Percentiles rank a stretch among this genome's conserved stretches.
Evolutionary conservation across 257 asterid species (phyloP).

Genomic region (Solanum chmielewskii): DNA sequence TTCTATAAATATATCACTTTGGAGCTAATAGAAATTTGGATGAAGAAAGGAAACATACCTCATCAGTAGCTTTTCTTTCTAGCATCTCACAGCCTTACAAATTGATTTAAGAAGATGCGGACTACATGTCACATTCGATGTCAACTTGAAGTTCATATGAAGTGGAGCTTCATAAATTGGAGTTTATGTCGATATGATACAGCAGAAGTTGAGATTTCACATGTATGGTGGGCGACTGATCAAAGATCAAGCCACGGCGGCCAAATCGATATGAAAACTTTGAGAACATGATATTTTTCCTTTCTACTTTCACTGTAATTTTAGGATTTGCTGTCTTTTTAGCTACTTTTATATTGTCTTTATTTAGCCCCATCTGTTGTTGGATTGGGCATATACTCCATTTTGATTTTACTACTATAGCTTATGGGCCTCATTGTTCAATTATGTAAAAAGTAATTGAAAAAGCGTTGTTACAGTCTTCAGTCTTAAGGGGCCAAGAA

Average conservation of each 20-base stretch:
- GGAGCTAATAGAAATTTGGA: not conserved
- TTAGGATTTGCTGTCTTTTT: not conserved
- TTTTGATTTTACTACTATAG: too few relatives aligned
- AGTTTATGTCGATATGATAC: not conserved
- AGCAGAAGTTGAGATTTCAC: not conserved
- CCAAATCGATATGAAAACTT: not conserved
- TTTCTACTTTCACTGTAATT: not conserved
- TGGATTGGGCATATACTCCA: not conserved
- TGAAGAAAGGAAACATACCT: not conserved
- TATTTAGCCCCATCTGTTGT: not conserved
- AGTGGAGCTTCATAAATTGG: not conserved
- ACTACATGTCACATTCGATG: not conserved
- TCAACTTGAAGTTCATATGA: not conserved
- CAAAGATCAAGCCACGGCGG: not conserved
- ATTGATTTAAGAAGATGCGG: not conserved
- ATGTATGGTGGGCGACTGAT: not conserved
- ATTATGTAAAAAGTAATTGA: not conserved
- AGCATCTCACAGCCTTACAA: not conserved
- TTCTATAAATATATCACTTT: too few relatives aligned
- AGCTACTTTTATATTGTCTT: not conserved
- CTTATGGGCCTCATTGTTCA: not conserved
- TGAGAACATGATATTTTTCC: not conserved
- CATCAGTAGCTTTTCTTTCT: not conserved
- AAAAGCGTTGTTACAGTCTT: not conserved
- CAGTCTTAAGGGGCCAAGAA: not conserved